phyloP scores from a whole-genome alignment of 2,329 filamentous ascomycete species.

The Botrytis medusae region DNA sequence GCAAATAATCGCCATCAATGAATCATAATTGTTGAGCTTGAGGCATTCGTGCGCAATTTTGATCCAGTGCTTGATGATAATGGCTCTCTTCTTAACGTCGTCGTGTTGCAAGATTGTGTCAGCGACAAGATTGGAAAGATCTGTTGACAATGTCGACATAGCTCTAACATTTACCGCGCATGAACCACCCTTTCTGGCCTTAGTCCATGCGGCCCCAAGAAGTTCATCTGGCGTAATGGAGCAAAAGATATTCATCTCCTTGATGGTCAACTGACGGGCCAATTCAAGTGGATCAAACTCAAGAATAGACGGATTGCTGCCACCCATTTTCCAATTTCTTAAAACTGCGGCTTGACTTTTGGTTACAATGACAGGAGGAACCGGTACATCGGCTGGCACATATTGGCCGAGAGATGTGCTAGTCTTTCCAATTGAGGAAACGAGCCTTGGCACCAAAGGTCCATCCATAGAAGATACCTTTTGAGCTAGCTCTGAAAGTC shows the following conservation, averaged over 20 bases:
- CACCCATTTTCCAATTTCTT: slow-evolving; percentile 71
- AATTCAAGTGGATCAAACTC: slow-evolving; percentile 92
- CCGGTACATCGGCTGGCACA: slow-evolving; percentile 66
- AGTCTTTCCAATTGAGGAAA: slow-evolving; percentile 86
- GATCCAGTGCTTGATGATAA: slow-evolving; percentile 95
- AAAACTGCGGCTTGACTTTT: slow-evolving; percentile 76
- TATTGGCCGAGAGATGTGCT: slow-evolving; percentile 72
- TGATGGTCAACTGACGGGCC: slow-evolving; percentile 87
- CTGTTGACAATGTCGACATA: slow-evolving; percentile 90
- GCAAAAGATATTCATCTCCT: slow-evolving; percentile 89
- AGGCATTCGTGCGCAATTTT: slow-evolving; percentile 87
- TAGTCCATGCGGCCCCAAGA: slow-evolving; percentile 90
- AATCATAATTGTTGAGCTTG: slow-evolving; percentile 93
- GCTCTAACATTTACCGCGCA: slow-evolving; percentile 87
- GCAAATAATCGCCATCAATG: slow-evolving; percentile 95
- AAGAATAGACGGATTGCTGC: slow-evolving; percentile 68
- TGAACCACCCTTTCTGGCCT: slow-evolving; percentile 64
- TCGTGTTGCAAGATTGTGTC: slow-evolving; percentile 85
- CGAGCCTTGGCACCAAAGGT: slow-evolving; percentile 75
- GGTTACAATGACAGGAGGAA: slow-evolving; percentile 68
- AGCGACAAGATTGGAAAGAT: slow-evolving; percentile 87
- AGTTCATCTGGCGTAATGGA: slow-evolving; percentile 90
- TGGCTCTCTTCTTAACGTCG: slow-evolving; percentile 90
- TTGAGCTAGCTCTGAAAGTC: slow-evolving; percentile 75
- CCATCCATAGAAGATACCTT: slow-evolving; percentile 74